Percentiles rank a stretch among this genome's conserved stretches.
Conservation (phyloP, 2,329 filamentous ascomycete genomes). For the Fusarium vanettenii region DNA sequence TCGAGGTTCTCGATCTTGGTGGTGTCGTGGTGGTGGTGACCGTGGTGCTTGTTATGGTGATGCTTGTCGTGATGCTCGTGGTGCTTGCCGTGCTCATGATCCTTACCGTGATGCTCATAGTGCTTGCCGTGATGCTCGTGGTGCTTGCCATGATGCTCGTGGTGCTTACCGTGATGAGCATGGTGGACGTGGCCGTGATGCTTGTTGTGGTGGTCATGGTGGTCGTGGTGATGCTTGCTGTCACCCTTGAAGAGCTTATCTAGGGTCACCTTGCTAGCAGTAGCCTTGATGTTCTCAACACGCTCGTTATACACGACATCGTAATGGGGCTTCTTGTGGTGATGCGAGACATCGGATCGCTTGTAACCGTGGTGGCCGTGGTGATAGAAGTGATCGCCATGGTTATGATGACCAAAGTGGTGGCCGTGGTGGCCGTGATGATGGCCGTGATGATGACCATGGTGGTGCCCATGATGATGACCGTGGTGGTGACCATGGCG, state of each 20-base stretch:
- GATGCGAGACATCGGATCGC: neutral
- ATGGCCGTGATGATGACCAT: neutral
- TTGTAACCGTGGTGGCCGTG: slow-evolving; percentile 13
- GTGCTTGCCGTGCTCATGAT: slow-evolving; percentile 2
- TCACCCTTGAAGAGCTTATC: slow-evolving; percentile 8
- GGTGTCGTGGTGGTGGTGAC: slow-evolving; percentile 1
- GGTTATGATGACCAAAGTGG: neutral
- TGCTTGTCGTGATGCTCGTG: slow-evolving; percentile 12
- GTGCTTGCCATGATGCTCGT: neutral
- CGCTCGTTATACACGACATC: slow-evolving; percentile 14
- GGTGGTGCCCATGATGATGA: neutral
- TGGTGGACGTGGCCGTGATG: neutral
- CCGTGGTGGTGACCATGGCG: slow-evolving; percentile 4
- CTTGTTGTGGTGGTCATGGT: neutral
- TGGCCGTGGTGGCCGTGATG: neutral
- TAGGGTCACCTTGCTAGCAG: neutral
- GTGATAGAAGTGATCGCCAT: neutral
- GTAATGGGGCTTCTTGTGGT: neutral
- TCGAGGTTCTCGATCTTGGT: neutral
- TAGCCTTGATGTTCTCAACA: neutral
- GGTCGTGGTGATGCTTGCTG: neutral
- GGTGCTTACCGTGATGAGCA: neutral
- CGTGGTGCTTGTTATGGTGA: slow-evolving; percentile 12
- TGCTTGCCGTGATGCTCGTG: neutral
- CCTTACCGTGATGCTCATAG: slow-evolving; percentile 1